Evolutionary conservation across 2,329 filamentous ascomycete species (phyloP), one percentile per base, ranked within the genome.

Genomic region (Fusarium hainanense): DNA sequence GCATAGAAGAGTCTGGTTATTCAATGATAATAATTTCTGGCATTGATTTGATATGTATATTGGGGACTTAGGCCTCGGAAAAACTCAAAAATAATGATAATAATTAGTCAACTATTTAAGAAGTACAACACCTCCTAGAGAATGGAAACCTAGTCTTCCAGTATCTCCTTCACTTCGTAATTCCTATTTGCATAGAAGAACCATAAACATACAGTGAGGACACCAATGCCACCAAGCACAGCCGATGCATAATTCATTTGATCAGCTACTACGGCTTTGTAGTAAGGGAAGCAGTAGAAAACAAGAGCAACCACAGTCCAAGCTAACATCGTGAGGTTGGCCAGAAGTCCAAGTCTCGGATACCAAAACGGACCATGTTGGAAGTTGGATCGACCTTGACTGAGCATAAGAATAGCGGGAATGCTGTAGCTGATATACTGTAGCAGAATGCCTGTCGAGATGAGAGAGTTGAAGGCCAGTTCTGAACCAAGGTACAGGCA

Each of bases 231-330:
- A 9, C 23, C 37, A 34, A 61, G 47, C 1, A 61, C 55, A 6
- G 55, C 27, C 4, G 55, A 60, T 2, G 58, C 58, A 13, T 60
- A 60, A 4, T 60, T 60, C 37, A 60, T 61, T 18, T 60, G 58
- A 16, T 37, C 16, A 20, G 55, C 55, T 1, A 34, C 32, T 1
- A 40, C 58, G 4, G 37, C 44, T 1, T 42, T 20, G 8, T 52
- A 61, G 37, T 60, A 61, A 2, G 44, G 58, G 14, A 60, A 61
- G 3, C 58, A 61, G n/a, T 61, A 61, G 11, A 61, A 60, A 4
- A 52, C 12, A 2, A 60, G 23, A 25, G 55, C 55, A 4, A 61
- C 28, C 11, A 21, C n/a, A 7, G 25, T 40, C 58, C 56, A 46
- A 6, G 30, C 28, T 10, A 62, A 20, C 56, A 62, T 60, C 4